phyloP scores from a whole-genome alignment of 139 green algal genomes.

The Edaphochlamys debaryana region DNA sequence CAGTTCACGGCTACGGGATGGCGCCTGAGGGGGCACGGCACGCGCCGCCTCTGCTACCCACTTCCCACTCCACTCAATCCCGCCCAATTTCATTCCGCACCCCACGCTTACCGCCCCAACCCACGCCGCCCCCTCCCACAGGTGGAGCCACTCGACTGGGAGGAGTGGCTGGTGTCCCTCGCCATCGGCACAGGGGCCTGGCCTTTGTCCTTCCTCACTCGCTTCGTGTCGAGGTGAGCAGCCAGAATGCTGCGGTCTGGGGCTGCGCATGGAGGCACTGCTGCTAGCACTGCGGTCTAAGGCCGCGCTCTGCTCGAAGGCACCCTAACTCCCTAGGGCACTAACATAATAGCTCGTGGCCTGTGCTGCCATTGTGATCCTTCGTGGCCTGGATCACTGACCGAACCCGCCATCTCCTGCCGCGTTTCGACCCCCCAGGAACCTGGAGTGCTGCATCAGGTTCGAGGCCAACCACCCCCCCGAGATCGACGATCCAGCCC shows the following conservation, averaged over 20 bases:
- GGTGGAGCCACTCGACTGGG: constrained; percentile 52
- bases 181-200: constrained; percentile 70
- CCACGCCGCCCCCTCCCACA: background rate
- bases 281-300: too few relatives aligned
- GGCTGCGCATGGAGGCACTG: too few relatives aligned
- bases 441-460: background rate
- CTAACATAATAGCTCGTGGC: too few relatives aligned
- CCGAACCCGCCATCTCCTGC: too few relatives aligned
- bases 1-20: too few relatives aligned
- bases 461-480: constrained; percentile 34
- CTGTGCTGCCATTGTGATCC: too few relatives aligned
- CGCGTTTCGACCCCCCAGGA: background rate
- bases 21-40: too few relatives aligned
- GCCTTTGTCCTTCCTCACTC: constrained; percentile 56
- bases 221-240: constrained; percentile 49
- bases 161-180: constrained; percentile 76
- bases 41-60: too few relatives aligned
- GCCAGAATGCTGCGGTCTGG: background rate
- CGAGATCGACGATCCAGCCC: constrained; percentile 22
- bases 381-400: too few relatives aligned
- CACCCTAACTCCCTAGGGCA: too few relatives aligned
- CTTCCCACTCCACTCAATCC: too few relatives aligned
- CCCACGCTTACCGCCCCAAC: background rate
- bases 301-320: too few relatives aligned
- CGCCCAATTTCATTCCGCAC: background rate